Conservation (phyloP, 2,329 filamentous ascomycete genomes). For the Karstenula rhodostoma region DNA sequence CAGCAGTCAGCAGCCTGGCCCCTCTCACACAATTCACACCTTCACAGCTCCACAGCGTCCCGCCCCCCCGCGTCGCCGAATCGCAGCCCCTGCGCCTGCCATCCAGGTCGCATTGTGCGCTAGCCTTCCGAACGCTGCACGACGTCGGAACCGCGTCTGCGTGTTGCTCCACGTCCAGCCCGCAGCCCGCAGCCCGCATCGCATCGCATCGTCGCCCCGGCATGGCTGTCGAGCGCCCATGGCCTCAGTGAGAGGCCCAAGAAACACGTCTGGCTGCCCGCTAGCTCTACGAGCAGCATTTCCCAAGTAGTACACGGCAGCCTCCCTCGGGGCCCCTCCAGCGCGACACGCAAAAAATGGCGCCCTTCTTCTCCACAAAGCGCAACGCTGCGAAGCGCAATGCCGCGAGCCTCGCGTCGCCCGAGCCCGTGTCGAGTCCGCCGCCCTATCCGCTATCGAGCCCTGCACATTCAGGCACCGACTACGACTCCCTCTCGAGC, state of each 20-base stretch:
- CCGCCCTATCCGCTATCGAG: constrained; percentile 35
- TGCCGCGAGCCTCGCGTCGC: constrained; percentile 45
- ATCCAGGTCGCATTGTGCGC: constrained; percentile 3
- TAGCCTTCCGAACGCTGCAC: constrained; percentile 30
- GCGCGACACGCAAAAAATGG: constrained; percentile 33
- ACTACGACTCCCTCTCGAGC: constrained; percentile 42
- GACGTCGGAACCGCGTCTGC: constrained; percentile 29
- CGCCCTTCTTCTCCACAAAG: constrained; percentile 53
- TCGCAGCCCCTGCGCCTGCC: constrained; percentile 13
- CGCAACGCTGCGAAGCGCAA: constrained; percentile 49
- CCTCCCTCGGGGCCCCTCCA: neutral
- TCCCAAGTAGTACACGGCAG: neutral
- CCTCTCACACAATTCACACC: constrained; percentile 14
- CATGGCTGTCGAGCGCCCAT: constrained; percentile 38
- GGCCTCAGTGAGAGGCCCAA: constrained; percentile 47
- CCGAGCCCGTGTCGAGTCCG: constrained; percentile 41
- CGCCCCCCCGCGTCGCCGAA: constrained; percentile 13
- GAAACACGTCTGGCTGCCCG: neutral
- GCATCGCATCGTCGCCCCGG: constrained; percentile 15
- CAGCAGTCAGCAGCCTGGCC: neutral
- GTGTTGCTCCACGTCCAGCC: constrained; percentile 16
- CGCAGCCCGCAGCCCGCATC: no score
- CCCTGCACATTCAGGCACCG: constrained; percentile 36
- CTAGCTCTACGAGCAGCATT: constrained; percentile 9
- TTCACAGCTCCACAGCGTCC: constrained; percentile 19